These are phyloP conservation scores for Boletus subparvulus DNA, from an alignment of 768 basidiomycete genomes.

Conservation along the genomic window DNA sequence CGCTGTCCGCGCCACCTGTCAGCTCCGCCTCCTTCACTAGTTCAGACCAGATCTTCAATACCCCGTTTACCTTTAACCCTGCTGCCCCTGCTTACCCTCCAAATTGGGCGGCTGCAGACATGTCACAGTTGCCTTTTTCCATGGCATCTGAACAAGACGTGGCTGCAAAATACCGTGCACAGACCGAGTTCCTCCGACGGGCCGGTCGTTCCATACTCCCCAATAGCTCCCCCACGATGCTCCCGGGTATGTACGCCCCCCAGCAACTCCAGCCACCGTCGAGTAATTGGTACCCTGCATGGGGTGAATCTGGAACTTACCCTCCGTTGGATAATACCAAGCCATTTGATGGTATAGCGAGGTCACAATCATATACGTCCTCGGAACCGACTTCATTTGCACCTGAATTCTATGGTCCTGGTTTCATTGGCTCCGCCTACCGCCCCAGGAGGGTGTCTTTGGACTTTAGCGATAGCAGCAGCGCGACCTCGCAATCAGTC, in stretches of 20 bases:
- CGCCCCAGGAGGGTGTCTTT: slow-evolving; percentile 35
- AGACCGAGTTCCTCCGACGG: slow-evolving; percentile 45
- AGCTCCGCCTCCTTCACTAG: slow-evolving; percentile 16
- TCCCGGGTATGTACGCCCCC: slow-evolving; percentile 17
- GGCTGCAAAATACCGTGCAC: slow-evolving; percentile 46
- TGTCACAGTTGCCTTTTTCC: slow-evolving; percentile 20
- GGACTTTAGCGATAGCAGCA: slow-evolving; percentile 46
- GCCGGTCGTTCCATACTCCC: slow-evolving; percentile 20
- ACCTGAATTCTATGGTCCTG: slow-evolving; percentile 18
- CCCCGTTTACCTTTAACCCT: slow-evolving; percentile 33
- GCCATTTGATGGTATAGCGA: slow-evolving; percentile 18
- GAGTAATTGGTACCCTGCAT: slow-evolving; percentile 23
- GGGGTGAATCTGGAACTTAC: slow-evolving; percentile 28
- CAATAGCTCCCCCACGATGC: neutral
- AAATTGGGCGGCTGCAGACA: slow-evolving; percentile 21
- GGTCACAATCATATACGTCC: slow-evolving; percentile 19
- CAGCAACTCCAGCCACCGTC: slow-evolving; percentile 20
- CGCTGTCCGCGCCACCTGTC: slow-evolving; percentile 34
- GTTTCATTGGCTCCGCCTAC: slow-evolving; percentile 25
- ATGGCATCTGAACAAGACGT: slow-evolving; percentile 38
- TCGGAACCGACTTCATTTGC: slow-evolving; percentile 25
- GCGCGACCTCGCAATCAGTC: slow-evolving; percentile 42
- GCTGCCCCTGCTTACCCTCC: slow-evolving; percentile 17
- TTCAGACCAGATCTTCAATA: slow-evolving; percentile 30
- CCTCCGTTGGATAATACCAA: slow-evolving; percentile 31